phyloP scores from a whole-genome alignment of 1,139 yeast species.

The Kodamaea ohmeri region DNA sequence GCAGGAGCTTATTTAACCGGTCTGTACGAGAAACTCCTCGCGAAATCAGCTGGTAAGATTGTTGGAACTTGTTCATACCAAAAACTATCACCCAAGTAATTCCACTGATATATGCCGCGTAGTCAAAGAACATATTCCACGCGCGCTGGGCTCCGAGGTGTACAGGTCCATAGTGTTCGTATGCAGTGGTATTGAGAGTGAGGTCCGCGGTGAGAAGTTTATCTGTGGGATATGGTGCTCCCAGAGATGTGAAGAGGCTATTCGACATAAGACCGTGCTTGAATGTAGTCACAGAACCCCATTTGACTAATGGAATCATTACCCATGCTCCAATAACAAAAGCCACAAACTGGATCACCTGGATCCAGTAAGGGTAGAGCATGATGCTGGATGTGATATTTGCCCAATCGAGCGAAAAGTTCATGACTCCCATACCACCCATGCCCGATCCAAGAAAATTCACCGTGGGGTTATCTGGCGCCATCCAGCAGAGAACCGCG shows the following conservation, averaged over 20 bases:
- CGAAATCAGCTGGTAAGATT: constrained; percentile 13
- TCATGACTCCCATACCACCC: constrained; percentile 24
- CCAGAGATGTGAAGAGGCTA: constrained; percentile 17
- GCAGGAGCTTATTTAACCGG: constrained; percentile 38
- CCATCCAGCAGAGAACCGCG: constrained; percentile 22
- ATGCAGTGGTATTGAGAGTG: constrained; percentile 18
- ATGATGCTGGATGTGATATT: constrained; percentile 20
- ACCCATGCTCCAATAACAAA: constrained; percentile 22
- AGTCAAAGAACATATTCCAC: constrained; percentile 52
- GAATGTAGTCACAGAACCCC: constrained; percentile 16
- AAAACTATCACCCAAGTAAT: constrained; percentile 43
- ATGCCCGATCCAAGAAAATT: constrained; percentile 23
- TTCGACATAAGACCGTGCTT: constrained; percentile 20
- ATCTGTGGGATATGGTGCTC: constrained; percentile 17
- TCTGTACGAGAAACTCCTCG: constrained; percentile 23
- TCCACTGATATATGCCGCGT: constrained; percentile 50
- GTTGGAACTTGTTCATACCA: constrained; percentile 31
- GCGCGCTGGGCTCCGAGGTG: constrained; percentile 44
- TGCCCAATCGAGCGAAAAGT: constrained; percentile 22
- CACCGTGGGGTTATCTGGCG: constrained; percentile 16
- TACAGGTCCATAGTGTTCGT: constrained; percentile 19
- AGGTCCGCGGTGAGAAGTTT: constrained; percentile 17
- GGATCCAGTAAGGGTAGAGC: constrained; percentile 24
- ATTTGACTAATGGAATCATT: constrained; percentile 19
- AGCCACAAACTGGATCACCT: constrained; percentile 21